Conservation (phyloP, 1,139 yeast genomes). For the Nakaseomyces nivariensis region DNA sequence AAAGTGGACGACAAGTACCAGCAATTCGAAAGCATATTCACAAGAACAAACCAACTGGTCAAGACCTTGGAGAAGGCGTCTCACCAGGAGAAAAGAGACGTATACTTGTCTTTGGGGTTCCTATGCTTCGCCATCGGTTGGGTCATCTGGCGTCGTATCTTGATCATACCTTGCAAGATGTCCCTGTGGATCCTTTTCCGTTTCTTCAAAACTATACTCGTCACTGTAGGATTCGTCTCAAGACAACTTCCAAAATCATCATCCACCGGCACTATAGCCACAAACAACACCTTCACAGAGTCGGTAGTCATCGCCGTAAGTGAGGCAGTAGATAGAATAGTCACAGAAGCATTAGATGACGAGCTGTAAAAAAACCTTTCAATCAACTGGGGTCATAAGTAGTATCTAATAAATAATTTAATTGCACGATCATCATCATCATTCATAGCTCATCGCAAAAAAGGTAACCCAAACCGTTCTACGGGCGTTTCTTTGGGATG, state of each 20-base stretch:
- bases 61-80: conserved; percentile 42
- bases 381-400: not conserved
- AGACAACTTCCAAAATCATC: conserved; percentile 4
- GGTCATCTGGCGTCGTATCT: conserved; percentile 49
- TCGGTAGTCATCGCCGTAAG: conserved; percentile 11
- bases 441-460: not conserved
- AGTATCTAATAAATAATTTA: not conserved
- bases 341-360: conserved; percentile 13
- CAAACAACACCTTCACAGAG: not conserved
- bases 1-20: conserved; percentile 39
- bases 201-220: conserved; percentile 30
- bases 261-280: not conserved
- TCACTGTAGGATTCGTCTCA: conserved; percentile 24
- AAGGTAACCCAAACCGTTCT: too few species aligned
- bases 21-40: conserved; percentile 38
- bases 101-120: conserved; percentile 44
- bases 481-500: too few species aligned
- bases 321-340: conserved; percentile 20
- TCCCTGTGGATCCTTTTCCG: conserved; percentile 41
- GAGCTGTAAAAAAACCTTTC: conserved; percentile 10
- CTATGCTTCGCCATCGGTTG: conserved; percentile 40
- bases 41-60: conserved; percentile 44
- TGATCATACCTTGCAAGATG: conserved; percentile 42
- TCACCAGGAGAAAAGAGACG: conserved; percentile 43
- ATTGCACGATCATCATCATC: not conserved